Percentiles rank a stretch among this genome's conserved stretches.
Conservation (phyloP, 2,329 filamentous ascomycete species). For the Cryphonectria nitschkei region DNA sequence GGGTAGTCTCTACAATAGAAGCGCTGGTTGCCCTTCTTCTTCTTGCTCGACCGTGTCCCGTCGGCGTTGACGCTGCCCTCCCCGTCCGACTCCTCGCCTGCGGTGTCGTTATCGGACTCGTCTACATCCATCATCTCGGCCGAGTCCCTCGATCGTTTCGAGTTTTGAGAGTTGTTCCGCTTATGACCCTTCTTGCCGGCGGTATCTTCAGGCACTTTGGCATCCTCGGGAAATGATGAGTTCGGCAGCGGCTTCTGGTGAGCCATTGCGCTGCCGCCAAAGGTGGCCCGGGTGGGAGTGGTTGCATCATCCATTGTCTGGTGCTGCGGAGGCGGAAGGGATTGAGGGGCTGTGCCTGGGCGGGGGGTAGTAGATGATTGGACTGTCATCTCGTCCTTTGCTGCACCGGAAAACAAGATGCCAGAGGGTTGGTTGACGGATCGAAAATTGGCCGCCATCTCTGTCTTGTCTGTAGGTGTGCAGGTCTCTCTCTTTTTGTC, state of each 20-base stretch:
- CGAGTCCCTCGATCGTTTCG: slow-evolving; percentile 63
- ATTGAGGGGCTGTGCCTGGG: slow-evolving; percentile 40
- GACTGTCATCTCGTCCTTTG: slow-evolving; percentile 58
- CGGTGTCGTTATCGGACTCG: slow-evolving; percentile 64
- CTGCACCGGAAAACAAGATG: slow-evolving; percentile 46
- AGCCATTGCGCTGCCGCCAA: slow-evolving; percentile 45
- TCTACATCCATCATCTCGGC: slow-evolving; percentile 78
- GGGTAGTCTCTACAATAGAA: slow-evolving; percentile 97
- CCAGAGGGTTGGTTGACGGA: slow-evolving; percentile 60
- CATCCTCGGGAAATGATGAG: slow-evolving; percentile 55
- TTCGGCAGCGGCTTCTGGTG: slow-evolving; percentile 59
- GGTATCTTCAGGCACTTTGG: slow-evolving; percentile 49
- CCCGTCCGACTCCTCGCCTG: slow-evolving; percentile 57
- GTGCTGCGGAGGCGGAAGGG: slow-evolving; percentile 32
- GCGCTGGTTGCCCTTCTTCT: slow-evolving; percentile 95
- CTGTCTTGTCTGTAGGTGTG: slow-evolving; percentile 13
- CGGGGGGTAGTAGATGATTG: slow-evolving; percentile 42
- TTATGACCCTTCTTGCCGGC: slow-evolving; percentile 50
- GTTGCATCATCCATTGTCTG: slow-evolving; percentile 49
- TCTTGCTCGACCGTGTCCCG: slow-evolving; percentile 75
- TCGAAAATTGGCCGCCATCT: slow-evolving; percentile 60
- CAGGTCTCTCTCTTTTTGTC: neutral
- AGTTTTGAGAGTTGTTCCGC: slow-evolving; percentile 63
- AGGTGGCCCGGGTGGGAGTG: slow-evolving; percentile 67
- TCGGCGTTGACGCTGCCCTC: slow-evolving; percentile 67